Evolutionary conservation across 2,329 filamentous ascomycete species (phyloP).

Genomic region (Fusarium sp.): DNA sequence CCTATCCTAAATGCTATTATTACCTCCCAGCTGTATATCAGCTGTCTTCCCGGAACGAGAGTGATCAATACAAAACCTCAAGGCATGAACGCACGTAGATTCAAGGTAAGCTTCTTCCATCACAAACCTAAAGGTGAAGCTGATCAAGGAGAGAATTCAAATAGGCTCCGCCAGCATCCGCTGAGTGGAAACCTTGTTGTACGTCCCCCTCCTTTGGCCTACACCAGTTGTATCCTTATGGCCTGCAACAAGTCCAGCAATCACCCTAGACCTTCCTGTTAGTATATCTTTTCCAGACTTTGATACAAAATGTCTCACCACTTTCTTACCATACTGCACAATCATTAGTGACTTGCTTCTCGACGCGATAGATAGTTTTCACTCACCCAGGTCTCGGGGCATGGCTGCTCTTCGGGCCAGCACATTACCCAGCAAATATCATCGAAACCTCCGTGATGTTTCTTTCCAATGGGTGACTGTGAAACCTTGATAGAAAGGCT

Average conservation of each 20-base stretch:
- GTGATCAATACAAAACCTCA: too few species aligned
- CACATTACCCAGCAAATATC: slow-evolving; percentile 3
- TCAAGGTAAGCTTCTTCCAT: too few species aligned
- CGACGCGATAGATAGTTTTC: fast-evolving
- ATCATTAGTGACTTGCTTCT: not conserved
- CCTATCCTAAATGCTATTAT: too few species aligned
- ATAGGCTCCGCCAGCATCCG: too few species aligned
- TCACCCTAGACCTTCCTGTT: not conserved
- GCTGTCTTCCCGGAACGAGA: too few species aligned
- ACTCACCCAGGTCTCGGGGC: slow-evolving; percentile 4
- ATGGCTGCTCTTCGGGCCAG: fast-evolving
- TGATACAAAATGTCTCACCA: not conserved
- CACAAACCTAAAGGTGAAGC: too few species aligned
- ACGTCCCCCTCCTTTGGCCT: too few species aligned
- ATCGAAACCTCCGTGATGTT: fast-evolving
- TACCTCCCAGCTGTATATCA: too few species aligned
- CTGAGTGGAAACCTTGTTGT: too few species aligned
- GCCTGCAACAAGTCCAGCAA: slow-evolving; percentile 17
- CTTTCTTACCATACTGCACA: not conserved
- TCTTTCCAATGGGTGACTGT: not conserved
- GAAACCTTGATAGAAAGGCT: slow-evolving; percentile 20
- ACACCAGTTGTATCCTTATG: too few species aligned
- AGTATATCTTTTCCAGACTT: not conserved
- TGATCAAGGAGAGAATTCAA: too few species aligned
- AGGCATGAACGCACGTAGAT: too few species aligned